Base-by-base conservation (phyloP, 2,329 filamentous ascomycete species). In the Neophaeococcomyces mojaviensis region DNA sequence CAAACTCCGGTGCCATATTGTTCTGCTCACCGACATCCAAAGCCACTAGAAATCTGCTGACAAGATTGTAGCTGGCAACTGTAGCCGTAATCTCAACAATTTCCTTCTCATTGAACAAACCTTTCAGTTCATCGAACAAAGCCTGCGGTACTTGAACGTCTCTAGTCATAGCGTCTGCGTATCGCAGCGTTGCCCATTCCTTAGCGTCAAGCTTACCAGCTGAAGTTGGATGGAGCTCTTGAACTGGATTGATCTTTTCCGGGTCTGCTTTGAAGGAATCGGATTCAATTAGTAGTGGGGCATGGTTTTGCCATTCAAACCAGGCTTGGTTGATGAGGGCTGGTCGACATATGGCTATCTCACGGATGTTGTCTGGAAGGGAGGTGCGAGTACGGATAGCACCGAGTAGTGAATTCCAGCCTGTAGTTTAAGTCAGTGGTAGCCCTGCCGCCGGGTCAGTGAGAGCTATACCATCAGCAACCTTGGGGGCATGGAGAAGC, bases 31-130 rank as follows among this genome's bases (percentile, higher is more conserved):
- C 68, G 32, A 71, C 85, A 66, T 94, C 84, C 48, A 94, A 64
- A 9, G 88, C 87, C 7, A 94, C 86, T 56, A 94, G 64, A 57
- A 94, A 89, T 20, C 88, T 76, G 62, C 84, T 89, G 15, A 94
- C 88, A 59, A 86, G 89, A 63, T 94, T 94, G 63, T 94, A 94
- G 46, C 79, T 81, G n/a, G 85, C 86, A 48, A 90, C 78, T n/a
- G 84, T 88, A 24, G 84, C 81, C 34, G 86, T 90, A 54, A 94
- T 73, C 69, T 94, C 88, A 2, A 94, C 86, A 44, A 92, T 74
- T 67, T 90, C 84, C 53, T 78, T 73, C 50, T 90, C 83, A 16
- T 61, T 73, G 54, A 89, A 88, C 20, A 76, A 61, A 54, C 64
- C 63, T 36, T 74, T 82, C 53, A 94, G 54, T 55, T 68, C 66